Base-by-base conservation (phyloP, 306 rosid species). In the Quercus bicolor region DNA sequence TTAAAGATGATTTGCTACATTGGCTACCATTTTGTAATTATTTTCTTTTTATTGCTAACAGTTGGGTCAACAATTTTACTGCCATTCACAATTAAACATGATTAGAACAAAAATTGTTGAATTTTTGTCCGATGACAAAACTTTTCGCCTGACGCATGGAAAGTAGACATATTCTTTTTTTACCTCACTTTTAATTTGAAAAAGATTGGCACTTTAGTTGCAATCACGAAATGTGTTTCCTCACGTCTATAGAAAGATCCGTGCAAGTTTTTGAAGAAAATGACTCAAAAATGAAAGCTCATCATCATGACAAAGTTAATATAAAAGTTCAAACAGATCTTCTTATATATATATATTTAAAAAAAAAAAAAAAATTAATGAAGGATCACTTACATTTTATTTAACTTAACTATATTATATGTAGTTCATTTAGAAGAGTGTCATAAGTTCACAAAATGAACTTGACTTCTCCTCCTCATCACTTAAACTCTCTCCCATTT, bases 191-290 rank as follows among this genome's bases (percentile, higher is more conserved):
- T 48, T 48, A 48, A 48, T 48, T 64, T 28, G 70, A 29, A 64
- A 64, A 8, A 12, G 37, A 64, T 24, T 16, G 70, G 12, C 37
- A 28, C 69, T 62, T 62, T 62, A 64, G 70, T n/a, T 16, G 2
- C 43, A 64, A 64, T 37, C 70, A 64, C 70, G 11, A 28, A 62
- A 64, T 29, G 9, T 64, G 70, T 26, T 59, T 64, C 28, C 53
- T 48, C 51, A 3, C 19, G 51, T 31, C 14, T 66, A 0, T 11
- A 21, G 66, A 59, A 61, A 7, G 24, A 28, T 12, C 24, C 74
- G 21, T 51, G 23, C 29, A 83, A 65, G 69, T 59, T 68, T 71
- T 76, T 48, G 72, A 71, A 79, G 81, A 37, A 65, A 76, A 66
- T 31, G 71, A 66, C 71, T 66, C 3, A 66, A 34, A 20, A 12